Percentiles rank a stretch among this genome's conserved stretches.
phyloP scores from a whole-genome alignment of 176 grass and related monocot genomes.

The Elaeis guineensis region DNA sequence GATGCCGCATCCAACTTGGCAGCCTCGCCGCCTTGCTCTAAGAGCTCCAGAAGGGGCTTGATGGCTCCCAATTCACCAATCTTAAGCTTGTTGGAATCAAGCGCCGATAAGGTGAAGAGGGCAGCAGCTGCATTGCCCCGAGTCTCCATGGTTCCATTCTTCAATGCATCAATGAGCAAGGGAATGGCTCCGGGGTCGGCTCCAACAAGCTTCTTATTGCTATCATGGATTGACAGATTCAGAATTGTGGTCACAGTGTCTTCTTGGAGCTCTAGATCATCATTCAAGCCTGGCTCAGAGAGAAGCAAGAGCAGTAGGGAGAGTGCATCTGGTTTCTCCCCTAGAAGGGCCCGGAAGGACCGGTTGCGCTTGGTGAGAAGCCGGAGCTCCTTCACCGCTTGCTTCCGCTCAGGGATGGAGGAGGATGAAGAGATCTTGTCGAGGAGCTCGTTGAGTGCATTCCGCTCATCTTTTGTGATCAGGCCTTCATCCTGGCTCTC shows the following conservation, averaged over 20 bases:
- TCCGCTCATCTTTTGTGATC: slow-evolving; percentile 40
- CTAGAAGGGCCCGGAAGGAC: slow-evolving; percentile 65
- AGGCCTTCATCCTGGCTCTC: slow-evolving; percentile 32
- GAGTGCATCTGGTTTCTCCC: slow-evolving; percentile 51
- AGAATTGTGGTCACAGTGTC: slow-evolving; percentile 78
- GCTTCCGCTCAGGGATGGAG: slow-evolving; percentile 36
- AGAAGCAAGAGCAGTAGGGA: slow-evolving; percentile 49
- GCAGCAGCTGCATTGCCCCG: slow-evolving; percentile 73
- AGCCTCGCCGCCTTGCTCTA: slow-evolving; percentile 43
- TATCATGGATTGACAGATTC: slow-evolving; percentile 81
- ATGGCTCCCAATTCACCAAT: slow-evolving; percentile 58
- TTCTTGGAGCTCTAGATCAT: slow-evolving; percentile 53
- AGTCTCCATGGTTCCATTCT: slow-evolving; percentile 54
- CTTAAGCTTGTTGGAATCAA: slow-evolving; percentile 69
- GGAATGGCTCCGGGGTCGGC: slow-evolving; percentile 50
- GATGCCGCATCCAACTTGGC: slow-evolving; percentile 75
- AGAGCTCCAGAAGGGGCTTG: slow-evolving; percentile 59
- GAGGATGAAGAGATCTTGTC: slow-evolving; percentile 47
- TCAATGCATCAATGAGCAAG: slow-evolving; percentile 56
- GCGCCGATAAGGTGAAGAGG: slow-evolving; percentile 72
- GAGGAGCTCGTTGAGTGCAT: slow-evolving; percentile 47
- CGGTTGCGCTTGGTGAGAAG: slow-evolving; percentile 64
- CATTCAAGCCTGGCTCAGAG: slow-evolving; percentile 39
- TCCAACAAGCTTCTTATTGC: slow-evolving; percentile 74
- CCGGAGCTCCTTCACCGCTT: slow-evolving; percentile 53